A percentile compares a stretch with the other conserved stretches of the same genome.
Conservation (phyloP, 306 rosid genomes). For the Amphicarpaea edgeworthii region DNA sequence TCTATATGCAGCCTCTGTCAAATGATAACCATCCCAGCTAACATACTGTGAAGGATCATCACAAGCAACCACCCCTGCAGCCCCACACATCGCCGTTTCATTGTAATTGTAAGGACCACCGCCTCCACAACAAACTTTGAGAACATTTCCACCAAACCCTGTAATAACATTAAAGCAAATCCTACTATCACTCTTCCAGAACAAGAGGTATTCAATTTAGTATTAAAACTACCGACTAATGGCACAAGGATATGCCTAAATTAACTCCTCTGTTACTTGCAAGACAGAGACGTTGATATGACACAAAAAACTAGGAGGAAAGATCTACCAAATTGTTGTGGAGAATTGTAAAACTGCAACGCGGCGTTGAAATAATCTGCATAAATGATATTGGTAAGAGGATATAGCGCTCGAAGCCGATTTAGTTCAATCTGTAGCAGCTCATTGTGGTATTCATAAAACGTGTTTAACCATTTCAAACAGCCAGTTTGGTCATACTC, state of each 20-base stretch:
- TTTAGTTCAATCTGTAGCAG: constrained; percentile 52
- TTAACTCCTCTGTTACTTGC: constrained; percentile 4
- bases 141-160: constrained; percentile 51
- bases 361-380: constrained; percentile 62
- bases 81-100: constrained; percentile 41
- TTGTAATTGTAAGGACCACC: constrained; percentile 55
- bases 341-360: constrained; percentile 43
- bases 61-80: constrained; percentile 35
- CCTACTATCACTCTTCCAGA: background rate
- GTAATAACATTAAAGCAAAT: constrained; percentile 11
- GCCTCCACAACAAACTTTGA: constrained; percentile 58
- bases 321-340: constrained; percentile 56
- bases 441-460: constrained; percentile 54
- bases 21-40: constrained; percentile 72
- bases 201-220: background rate
- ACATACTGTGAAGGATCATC: constrained; percentile 61
- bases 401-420: constrained; percentile 50
- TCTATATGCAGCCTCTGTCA: constrained; percentile 72
- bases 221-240: background rate
- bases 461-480: constrained; percentile 54
- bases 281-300: background rate
- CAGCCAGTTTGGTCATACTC: constrained; percentile 61
- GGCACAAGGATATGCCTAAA: constrained; percentile 12
- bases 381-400: constrained; percentile 53
- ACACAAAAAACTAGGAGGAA: constrained; percentile 6